These are phyloP conservation scores for Babesia bigemina DNA, from an alignment of 169 alveolate genomes.

Conservation along the genomic window DNA sequence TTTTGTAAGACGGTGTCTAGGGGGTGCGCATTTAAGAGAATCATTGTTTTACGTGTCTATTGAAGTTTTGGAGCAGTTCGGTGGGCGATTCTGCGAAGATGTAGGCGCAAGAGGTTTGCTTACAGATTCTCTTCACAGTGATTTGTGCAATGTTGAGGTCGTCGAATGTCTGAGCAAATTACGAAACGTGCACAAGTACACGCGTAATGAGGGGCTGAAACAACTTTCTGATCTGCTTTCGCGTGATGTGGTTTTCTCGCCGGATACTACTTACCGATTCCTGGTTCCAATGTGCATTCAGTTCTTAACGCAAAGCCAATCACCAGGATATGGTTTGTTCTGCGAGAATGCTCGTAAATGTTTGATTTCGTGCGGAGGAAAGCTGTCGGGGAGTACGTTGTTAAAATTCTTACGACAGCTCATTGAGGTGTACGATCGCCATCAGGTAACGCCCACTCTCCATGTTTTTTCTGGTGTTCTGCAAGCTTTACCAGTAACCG, in stretches of 20 bases:
- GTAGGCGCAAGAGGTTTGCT: neutral
- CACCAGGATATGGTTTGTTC: slow-evolving; percentile 5
- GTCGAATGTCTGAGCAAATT: slow-evolving; percentile 30
- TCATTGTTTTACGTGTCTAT: slow-evolving; percentile 25
- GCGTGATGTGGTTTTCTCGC: slow-evolving; percentile 12
- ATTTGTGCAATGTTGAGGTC: slow-evolving; percentile 29
- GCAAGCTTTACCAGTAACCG: neutral
- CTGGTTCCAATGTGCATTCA: slow-evolving; percentile 44
- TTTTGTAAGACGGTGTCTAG: slow-evolving; percentile 33
- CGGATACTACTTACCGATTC: slow-evolving; percentile 20
- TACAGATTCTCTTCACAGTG: slow-evolving; percentile 25
- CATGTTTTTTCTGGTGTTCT: slow-evolving; percentile 31
- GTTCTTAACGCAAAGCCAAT: slow-evolving; percentile 30
- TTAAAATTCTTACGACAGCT: slow-evolving; percentile 38
- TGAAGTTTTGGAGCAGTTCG: slow-evolving; percentile 51
- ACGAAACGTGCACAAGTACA: slow-evolving; percentile 44
- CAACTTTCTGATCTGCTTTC: slow-evolving; percentile 20
- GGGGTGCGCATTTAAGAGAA: slow-evolving; percentile 5
- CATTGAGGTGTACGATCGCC: slow-evolving; percentile 17
- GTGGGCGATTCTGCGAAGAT: slow-evolving; percentile 9
- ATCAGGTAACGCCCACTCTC: slow-evolving; percentile 1
- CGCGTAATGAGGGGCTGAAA: slow-evolving; percentile 46
- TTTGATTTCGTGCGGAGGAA: slow-evolving; percentile 17
- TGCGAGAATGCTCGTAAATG: slow-evolving; percentile 38
- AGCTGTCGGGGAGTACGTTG: slow-evolving; percentile 10